Base-by-base conservation (phyloP, 768 basidiomycete genomes). In the Hygrophorus russula region DNA sequence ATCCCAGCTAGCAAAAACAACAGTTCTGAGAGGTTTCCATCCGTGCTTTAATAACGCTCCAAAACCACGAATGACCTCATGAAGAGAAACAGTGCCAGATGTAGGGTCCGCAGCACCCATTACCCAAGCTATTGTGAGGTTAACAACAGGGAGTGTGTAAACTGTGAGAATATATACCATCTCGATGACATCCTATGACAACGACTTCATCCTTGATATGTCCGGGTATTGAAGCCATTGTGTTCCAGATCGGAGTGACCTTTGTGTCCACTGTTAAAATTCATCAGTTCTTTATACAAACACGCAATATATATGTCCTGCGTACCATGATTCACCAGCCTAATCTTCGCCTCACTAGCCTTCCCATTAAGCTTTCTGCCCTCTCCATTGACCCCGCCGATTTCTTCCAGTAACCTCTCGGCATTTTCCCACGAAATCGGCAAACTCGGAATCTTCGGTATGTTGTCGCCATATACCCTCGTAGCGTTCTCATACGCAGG, bases 351-450 rank as follows among this genome's bases (percentile, higher is more conserved):
- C 37, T 59, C 52, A 49, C 80, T 79, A n/a, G 64, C 46, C 49
- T 60, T 64, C 7, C 78, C 78, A 46, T 64, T 69, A 29, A 81
- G 59, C 29, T 53, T 58, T 42, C 52, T 59, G 36, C 29, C 14
- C 13, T 30, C 50, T 7, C 12, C 50, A 24, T 57, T 58, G 14
- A 63, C 66, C 12, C 63, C 62, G 4, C 60, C 67, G 32, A 78
- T 71, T 51, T 76, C 75, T 45, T 74, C 67, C 7, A 91, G 63
- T 6, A 92, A 63, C 13, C 71, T 68, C 48, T 80, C 60, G 0
- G 89, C 92, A 55, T 92, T 94, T 36, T 69, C 63, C 81, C 87
- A 93, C 0, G 84, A 88, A 49, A 96, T 76, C 1, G 94, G 94
- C n/a, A 97, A 60, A 53, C 87, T 90, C 1, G 88, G 87, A 47